Conservation (phyloP, 495 filamentous ascomycete genomes). For the Penicillium nucicola region DNA sequence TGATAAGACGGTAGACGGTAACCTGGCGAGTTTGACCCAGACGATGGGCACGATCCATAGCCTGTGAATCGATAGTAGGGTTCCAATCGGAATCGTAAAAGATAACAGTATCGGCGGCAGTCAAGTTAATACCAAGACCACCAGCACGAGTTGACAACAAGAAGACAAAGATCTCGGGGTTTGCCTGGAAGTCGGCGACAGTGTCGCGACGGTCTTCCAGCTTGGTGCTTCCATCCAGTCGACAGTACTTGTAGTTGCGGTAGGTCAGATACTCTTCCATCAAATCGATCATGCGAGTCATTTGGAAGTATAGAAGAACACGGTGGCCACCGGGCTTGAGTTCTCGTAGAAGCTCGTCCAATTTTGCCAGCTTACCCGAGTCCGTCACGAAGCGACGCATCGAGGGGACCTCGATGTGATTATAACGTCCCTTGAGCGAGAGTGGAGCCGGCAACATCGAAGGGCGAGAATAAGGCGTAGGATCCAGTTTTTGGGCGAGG, state of each 20-base stretch:
- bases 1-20: constrained; percentile 96
- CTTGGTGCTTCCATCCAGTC: constrained; percentile 96
- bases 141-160: constrained; percentile 92
- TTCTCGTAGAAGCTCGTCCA: constrained; percentile 81
- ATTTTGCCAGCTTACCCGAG: constrained; percentile 89
- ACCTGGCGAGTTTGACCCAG: constrained; percentile 95
- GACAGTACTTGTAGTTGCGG: constrained; percentile 97
- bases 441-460: constrained; percentile 70
- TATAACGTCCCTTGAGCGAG: constrained; percentile 77
- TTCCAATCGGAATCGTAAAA: constrained; percentile 99
- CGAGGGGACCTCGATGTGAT: constrained; percentile 88
- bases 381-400: constrained; percentile 99
- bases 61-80: constrained; percentile 96
- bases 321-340: constrained; percentile 92
- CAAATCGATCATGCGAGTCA: constrained; percentile 99
- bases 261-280: constrained; percentile 99
- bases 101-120: constrained; percentile 89
- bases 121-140: constrained; percentile 97
- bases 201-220: constrained; percentile 96
- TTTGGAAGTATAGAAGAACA: constrained; percentile 99
- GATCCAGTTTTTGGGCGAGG: constrained; percentile 64
- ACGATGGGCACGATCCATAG: constrained; percentile 98
- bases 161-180: constrained; percentile 94
- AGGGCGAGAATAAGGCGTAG: constrained; percentile 57
- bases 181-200: constrained; percentile 91